Evolutionary conservation across 805 yeast species (phyloP).

Genomic region (Hanseniaspora hatyaiensis): DNA sequence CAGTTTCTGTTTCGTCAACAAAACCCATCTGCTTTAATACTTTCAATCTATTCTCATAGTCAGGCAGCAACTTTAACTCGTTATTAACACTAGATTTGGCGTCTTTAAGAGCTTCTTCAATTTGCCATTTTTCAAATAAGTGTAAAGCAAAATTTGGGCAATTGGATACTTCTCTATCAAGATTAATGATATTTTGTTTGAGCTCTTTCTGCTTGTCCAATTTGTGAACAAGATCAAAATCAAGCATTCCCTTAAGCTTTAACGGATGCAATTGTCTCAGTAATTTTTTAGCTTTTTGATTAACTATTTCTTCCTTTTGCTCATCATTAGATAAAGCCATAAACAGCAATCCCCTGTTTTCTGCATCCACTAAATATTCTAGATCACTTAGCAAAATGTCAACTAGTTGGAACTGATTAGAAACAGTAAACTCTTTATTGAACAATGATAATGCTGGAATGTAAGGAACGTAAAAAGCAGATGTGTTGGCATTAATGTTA

Average conservation of each 20-base stretch:
- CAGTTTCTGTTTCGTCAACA: slow-evolving; percentile 62
- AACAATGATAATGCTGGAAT: neutral
- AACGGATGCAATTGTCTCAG: slow-evolving; percentile 20
- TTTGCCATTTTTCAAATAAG: slow-evolving; percentile 15
- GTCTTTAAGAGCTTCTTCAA: slow-evolving; percentile 30
- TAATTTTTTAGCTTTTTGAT: slow-evolving; percentile 16
- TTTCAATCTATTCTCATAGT: slow-evolving; percentile 76
- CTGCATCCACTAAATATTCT: slow-evolving; percentile 23
- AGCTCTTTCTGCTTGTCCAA: slow-evolving; percentile 26
- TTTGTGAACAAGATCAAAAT: slow-evolving; percentile 25
- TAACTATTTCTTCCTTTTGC: neutral
- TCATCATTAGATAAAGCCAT: slow-evolving; percentile 12
- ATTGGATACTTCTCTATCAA: slow-evolving; percentile 20
- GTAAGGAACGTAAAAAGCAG: slow-evolving; percentile 10
- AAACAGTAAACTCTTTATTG: slow-evolving; percentile 12
- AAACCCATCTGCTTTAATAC: slow-evolving; percentile 72
- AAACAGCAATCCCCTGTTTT: neutral
- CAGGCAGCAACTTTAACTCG: slow-evolving; percentile 80
- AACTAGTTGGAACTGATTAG: slow-evolving; percentile 21
- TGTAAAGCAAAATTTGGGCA: slow-evolving; percentile 15
- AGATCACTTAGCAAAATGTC: slow-evolving; percentile 24
- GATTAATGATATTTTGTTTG: slow-evolving; percentile 24
- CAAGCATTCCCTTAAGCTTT: slow-evolving; percentile 23
- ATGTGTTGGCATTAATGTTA: slow-evolving; percentile 6
- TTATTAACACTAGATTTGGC: slow-evolving; percentile 53